Evolutionary conservation across 1,284 basidiomycete species (phyloP).

Genomic region (Sanghuangporus weigelae): DNA sequence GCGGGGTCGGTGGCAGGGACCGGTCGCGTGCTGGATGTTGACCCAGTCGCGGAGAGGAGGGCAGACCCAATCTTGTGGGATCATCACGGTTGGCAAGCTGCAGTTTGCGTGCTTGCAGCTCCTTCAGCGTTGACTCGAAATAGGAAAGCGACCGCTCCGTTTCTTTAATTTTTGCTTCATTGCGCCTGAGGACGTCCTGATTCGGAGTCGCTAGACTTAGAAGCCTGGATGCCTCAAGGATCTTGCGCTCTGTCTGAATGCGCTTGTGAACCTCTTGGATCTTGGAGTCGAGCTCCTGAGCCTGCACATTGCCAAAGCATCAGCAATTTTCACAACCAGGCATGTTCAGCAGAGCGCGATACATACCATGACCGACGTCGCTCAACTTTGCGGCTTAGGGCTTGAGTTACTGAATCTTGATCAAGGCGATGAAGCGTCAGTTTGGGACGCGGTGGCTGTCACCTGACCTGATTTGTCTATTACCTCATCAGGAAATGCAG

Average conservation of each 20-base stretch:
- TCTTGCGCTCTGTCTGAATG: conserved; percentile 89
- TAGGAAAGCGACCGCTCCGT: conserved; percentile 82
- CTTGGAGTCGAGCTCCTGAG: conserved; percentile 78
- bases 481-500: background rate
- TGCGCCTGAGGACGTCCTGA: conserved; percentile 77
- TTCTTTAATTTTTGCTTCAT: conserved; percentile 86
- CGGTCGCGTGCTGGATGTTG: conserved; percentile 31
- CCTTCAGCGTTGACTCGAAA: conserved; percentile 82
- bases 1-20: conserved; percentile 39
- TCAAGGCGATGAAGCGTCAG: conserved; percentile 6
- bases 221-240: conserved; percentile 80
- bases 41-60: conserved; percentile 24
- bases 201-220: conserved; percentile 82
- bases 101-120: conserved; percentile 75
- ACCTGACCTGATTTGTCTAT: background rate
- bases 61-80: conserved; percentile 41
- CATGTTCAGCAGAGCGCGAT: background rate
- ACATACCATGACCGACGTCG: conserved; percentile 27
- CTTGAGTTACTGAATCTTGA: conserved; percentile 3
- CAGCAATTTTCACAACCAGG: background rate
- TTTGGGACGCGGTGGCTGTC: background rate
- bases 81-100: conserved; percentile 53
- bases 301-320: conserved; percentile 23
- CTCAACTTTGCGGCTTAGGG: conserved; percentile 4
- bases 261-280: conserved; percentile 88